Evolutionary conservation across 1,284 basidiomycete genomes (phyloP), one percentile per base, ranked within the genome.

Genomic region (Testicularia cyperi): DNA sequence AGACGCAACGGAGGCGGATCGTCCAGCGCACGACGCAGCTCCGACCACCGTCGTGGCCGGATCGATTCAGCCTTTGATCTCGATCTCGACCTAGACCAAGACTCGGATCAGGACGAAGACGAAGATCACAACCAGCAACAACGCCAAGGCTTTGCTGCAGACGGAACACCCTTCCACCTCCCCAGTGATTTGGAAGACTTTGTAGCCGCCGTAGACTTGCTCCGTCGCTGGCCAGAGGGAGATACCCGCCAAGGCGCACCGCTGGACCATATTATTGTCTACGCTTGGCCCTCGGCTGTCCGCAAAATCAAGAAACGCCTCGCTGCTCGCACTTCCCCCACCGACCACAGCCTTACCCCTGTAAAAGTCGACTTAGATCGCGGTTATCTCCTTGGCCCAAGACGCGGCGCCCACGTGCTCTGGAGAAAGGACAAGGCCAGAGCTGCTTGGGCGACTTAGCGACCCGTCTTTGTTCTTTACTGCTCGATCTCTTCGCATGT

Each of bases 131-230:
- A 42, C 6, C 34, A 37, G 10, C 43, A 63, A 12, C n/a, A n/a
- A n/a, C n/a, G n/a, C n/a, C n/a, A n/a, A n/a, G n/a, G n/a, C n/a
- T n/a, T n/a, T n/a, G n/a, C n/a, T n/a, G n/a, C n/a, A n/a, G n/a
- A n/a, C n/a, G n/a, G n/a, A n/a, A n/a, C n/a, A n/a, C n/a, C 49
- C 0, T 63, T 57, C 22, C 53, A 56, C 8, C 33, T 47, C 2
- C 44, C 52, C 21, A 37, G 29, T 14, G 60, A 63, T 23, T 47
- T 63, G 48, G 48, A 56, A 3, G 53, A 63, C 7, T 63, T 63
- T 14, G 53, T 63, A 34, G 53, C 48, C 1, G 53, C 60, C 1
- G 8, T 63, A 7, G 38, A 46, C 4, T 18, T 57, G 19, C 23
- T 63, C 3, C 15, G 42, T 19, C 39, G 26, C 5, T 63, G 60